A percentile compares a stretch with the other conserved stretches of the same genome.
phyloP scores from a whole-genome alignment of 192 early-diverging fungal genomes.

The Glomus cerebriforme region DNA sequence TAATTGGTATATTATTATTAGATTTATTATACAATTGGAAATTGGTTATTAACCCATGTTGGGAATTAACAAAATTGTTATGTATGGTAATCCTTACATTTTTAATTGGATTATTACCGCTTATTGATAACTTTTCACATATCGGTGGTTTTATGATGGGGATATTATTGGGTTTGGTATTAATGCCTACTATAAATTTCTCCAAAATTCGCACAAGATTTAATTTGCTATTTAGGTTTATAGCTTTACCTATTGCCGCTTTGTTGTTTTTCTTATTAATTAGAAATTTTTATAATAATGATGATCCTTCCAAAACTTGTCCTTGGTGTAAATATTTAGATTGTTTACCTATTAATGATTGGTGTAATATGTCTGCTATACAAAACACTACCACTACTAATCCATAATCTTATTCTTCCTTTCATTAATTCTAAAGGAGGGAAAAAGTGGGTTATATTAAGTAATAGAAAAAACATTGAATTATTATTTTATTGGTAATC shows the following conservation, averaged over 20 bases:
- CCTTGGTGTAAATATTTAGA: conserved; percentile 64
- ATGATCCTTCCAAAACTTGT: conserved; percentile 48
- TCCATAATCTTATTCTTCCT: neutral
- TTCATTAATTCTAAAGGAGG: too few relatives aligned
- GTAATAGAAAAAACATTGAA: too few relatives aligned
- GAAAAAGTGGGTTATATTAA: too few relatives aligned
- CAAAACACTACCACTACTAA: neutral
- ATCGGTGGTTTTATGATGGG: conserved; percentile 76
- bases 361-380: conserved; percentile 50
- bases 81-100: conserved; percentile 67
- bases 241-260: conserved; percentile 45
- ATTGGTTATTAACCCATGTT: conserved; percentile 59
- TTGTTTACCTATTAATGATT: conserved; percentile 49
- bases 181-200: conserved; percentile 70
- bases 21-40: conserved; percentile 82
- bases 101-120: conserved; percentile 73
- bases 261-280: conserved; percentile 46
- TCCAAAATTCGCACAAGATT: conserved; percentile 45
- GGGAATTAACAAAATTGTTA: conserved; percentile 68
- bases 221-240: conserved; percentile 39
- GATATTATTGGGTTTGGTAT: conserved; percentile 64
- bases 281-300: conserved; percentile 52
- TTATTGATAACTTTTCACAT: conserved; percentile 87
- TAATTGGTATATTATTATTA: conserved; percentile 76
- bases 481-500: too few relatives aligned